Base-by-base conservation (phyloP, 129 eudicot genomes). In the Saussurea involucrata region DNA sequence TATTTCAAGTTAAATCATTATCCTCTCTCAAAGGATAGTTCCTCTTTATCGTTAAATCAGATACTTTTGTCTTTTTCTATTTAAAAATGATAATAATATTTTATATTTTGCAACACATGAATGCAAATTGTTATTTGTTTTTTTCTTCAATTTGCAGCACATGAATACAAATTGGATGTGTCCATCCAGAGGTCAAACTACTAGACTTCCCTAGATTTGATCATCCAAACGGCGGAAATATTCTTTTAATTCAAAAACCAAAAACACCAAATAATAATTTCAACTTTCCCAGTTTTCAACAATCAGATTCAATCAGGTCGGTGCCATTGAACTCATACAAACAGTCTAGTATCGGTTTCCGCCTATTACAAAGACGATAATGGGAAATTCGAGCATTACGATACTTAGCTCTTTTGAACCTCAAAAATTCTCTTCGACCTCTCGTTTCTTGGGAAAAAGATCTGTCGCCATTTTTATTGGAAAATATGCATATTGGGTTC, bases 281-380 rank as follows among this genome's bases (percentile, higher is more conserved):
- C 40, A 11, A 18, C 24, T 5, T 49, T 24, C 32, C 10, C 63
- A 10, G 5, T n/a, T 17, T 40, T 25, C 25, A 6, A 74, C 0
- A 31, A 28, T 20, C 77, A 22, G 15, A 21, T 83, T 87, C 0
- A 86, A 89, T 31, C 90, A 84, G 25, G 46, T 89, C 6, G 78
- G 86, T n/a, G 94, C 86, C 0, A 66, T 89, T 2, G 94, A 89
- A 25, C 82, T 89, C 55, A 89, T 70, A 74, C 86, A 15, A 89
- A 86, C 69, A 61, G 84, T 18, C 36, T 89, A 1, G 72, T 61
- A 0, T 89, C 94, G 0, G 82, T 60, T 0, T 24, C 0, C 3
- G 76, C 87, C 0, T 89, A 76, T 66, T 89, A 24, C 2, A 53
- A 65, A 18, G 71, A 76, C 24, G 32, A 63, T 15, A 75, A 37